Conservation (phyloP, 345 rosid genomes). For the Stellera chamaejasme region DNA sequence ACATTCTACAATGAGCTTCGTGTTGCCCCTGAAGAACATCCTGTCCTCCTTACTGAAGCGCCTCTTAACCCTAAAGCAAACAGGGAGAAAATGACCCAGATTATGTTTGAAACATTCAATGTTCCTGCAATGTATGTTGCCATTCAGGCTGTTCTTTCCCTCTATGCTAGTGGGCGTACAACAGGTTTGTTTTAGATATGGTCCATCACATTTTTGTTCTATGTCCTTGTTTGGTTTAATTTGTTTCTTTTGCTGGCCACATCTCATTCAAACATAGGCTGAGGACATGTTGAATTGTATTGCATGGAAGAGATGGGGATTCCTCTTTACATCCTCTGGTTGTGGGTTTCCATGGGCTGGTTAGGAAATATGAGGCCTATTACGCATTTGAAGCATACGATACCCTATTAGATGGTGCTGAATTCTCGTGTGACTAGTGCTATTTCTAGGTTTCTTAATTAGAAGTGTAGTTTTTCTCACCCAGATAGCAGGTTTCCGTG, state of each 20-base stretch:
- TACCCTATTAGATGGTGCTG: too few species aligned
- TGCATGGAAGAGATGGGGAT: too few species aligned
- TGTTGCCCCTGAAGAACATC: conserved; percentile 55
- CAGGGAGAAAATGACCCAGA: conserved; percentile 70
- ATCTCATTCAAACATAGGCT: too few species aligned
- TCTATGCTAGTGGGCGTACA: conserved; percentile 62
- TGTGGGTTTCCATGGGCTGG: conserved; percentile 15
- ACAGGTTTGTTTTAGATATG: conserved; percentile 22
- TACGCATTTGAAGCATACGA: too few species aligned
- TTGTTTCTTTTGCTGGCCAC: too few species aligned
- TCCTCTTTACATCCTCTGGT: conserved; percentile 46
- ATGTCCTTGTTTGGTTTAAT: neutral
- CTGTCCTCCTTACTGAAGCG: conserved; percentile 53
- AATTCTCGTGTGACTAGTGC: neutral
- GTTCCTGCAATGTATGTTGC: too few species aligned
- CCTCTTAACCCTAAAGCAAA: conserved; percentile 61
- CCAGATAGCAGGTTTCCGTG: conserved; percentile 7
- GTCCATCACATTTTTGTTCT: too few species aligned
- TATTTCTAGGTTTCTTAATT: neutral
- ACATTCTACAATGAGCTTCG: too few species aligned
- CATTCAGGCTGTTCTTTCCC: conserved; percentile 33
- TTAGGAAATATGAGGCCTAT: too few species aligned
- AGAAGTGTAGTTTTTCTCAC: neutral
- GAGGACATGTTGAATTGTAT: too few species aligned
- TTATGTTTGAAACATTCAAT: too few species aligned